These are phyloP conservation scores for Suhomyces pyralidae DNA, from an alignment of 805 yeast species.

Conservation along the genomic window DNA sequence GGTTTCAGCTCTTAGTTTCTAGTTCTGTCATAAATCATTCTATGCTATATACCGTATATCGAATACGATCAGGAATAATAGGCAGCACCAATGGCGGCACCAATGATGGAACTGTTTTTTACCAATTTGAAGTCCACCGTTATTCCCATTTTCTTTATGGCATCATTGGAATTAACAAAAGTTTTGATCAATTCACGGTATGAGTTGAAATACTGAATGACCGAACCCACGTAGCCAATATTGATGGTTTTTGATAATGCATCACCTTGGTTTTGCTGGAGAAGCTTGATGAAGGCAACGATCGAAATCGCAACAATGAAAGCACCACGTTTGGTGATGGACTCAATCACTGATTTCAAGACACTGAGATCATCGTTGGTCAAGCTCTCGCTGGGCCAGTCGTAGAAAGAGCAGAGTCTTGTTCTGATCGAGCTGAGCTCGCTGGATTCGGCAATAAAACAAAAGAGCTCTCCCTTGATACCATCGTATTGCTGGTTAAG, in stretches of 20 bases:
- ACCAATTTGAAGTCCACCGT: constrained; percentile 38
- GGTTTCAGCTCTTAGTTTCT: not conserved
- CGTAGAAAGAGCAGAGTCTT: constrained; percentile 19
- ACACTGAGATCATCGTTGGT: constrained; percentile 22
- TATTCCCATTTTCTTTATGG: constrained; percentile 22
- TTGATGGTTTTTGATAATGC: constrained; percentile 17
- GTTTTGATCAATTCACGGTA: constrained; percentile 31
- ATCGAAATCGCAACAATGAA: constrained; percentile 41
- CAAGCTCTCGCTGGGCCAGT: constrained; percentile 19
- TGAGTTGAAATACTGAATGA: constrained; percentile 40
- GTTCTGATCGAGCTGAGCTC: constrained; percentile 16
- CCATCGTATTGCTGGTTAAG: constrained; percentile 26
- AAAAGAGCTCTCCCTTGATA: constrained; percentile 41
- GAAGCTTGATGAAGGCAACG: constrained; percentile 33
- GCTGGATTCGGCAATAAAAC: constrained; percentile 33
- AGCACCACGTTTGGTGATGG: constrained; percentile 46
- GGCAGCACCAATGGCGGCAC: constrained; percentile 56
- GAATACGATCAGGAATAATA: constrained; percentile 7
- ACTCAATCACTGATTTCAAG: constrained; percentile 30
- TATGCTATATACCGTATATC: not conserved
- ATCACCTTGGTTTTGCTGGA: constrained; percentile 19
- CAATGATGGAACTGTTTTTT: constrained; percentile 48
- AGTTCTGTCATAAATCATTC: not conserved
- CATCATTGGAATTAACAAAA: constrained; percentile 23
- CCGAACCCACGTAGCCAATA: constrained; percentile 53